Conservation (phyloP, 2,329 filamentous ascomycete genomes). For the Apiospora phragmitis region DNA sequence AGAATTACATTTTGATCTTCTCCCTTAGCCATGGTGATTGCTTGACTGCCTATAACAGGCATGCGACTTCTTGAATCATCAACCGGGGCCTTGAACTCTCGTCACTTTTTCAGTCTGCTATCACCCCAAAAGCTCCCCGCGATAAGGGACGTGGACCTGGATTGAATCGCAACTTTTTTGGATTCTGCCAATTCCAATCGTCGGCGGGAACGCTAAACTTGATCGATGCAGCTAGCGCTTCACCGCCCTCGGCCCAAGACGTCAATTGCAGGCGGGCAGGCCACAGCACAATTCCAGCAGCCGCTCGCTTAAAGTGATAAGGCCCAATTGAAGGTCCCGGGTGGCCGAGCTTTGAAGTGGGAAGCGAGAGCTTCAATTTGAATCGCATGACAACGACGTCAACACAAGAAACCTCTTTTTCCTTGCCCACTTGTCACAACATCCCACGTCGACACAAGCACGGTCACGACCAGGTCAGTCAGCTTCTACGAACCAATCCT, state of each 20-base stretch:
- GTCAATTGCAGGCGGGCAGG: neutral
- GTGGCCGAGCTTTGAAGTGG: neutral
- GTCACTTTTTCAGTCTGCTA: neutral
- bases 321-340: neutral
- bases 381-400: neutral
- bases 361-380: neutral
- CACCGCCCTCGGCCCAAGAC: neutral
- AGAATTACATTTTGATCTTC: slow-evolving; percentile 13
- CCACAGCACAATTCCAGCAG: neutral
- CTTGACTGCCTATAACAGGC: neutral
- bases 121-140: neutral
- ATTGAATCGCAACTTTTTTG: slow-evolving; percentile 2
- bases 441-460: neutral
- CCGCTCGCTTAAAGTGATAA: neutral
- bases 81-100: neutral
- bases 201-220: neutral
- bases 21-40: neutral
- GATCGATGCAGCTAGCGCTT: neutral
- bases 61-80: neutral
- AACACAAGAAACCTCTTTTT: neutral
- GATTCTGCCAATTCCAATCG: neutral
- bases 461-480: neutral
- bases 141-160: neutral
- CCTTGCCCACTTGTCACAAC: neutral
- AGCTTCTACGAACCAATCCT: neutral